Evolutionary conservation across 768 basidiomycete species (phyloP).

Genomic region (Gautieria morchelliformis): DNA sequence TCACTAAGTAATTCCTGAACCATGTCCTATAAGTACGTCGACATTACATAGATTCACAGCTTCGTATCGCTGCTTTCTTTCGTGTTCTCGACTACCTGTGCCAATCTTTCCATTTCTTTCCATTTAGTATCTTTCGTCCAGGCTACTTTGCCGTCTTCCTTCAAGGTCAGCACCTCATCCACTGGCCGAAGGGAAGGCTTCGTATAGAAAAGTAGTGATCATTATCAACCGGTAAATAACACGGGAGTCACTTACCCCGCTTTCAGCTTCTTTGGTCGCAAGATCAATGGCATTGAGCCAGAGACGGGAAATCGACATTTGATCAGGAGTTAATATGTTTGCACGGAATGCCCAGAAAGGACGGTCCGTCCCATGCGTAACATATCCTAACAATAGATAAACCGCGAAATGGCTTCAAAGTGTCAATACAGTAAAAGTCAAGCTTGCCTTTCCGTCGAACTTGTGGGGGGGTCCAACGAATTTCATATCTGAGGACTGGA

Average conservation of each 20-base stretch:
- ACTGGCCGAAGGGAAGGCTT: slow-evolving; percentile 22
- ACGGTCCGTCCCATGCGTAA: slow-evolving; percentile 64
- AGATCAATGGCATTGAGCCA: slow-evolving; percentile 47
- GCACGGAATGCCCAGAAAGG: slow-evolving; percentile 50
- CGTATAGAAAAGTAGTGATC: background rate
- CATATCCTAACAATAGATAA: slow-evolving; percentile 36
- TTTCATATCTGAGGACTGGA: slow-evolving; percentile 59
- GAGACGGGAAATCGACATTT: slow-evolving; percentile 37
- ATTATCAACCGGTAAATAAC: too few species aligned
- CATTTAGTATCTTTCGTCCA: slow-evolving; percentile 52
- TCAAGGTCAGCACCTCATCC: slow-evolving; percentile 38
- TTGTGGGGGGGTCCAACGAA: slow-evolving; percentile 61
- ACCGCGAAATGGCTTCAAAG: background rate
- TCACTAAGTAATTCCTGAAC: too few species aligned
- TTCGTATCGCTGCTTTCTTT: background rate
- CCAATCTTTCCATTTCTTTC: slow-evolving; percentile 36
- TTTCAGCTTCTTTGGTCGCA: slow-evolving; percentile 34
- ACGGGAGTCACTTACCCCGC: slow-evolving; percentile 11
- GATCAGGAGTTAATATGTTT: slow-evolving; percentile 35
- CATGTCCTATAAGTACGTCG: too few species aligned
- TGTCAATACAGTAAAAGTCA: background rate
- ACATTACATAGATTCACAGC: background rate
- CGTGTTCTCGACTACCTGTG: slow-evolving; percentile 7
- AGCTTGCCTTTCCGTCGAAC: slow-evolving; percentile 41
- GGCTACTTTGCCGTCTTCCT: slow-evolving; percentile 37